Evolutionary conservation across 2,329 filamentous ascomycete genomes (phyloP).

Genomic region (Dothiorella sarmentorum): DNA sequence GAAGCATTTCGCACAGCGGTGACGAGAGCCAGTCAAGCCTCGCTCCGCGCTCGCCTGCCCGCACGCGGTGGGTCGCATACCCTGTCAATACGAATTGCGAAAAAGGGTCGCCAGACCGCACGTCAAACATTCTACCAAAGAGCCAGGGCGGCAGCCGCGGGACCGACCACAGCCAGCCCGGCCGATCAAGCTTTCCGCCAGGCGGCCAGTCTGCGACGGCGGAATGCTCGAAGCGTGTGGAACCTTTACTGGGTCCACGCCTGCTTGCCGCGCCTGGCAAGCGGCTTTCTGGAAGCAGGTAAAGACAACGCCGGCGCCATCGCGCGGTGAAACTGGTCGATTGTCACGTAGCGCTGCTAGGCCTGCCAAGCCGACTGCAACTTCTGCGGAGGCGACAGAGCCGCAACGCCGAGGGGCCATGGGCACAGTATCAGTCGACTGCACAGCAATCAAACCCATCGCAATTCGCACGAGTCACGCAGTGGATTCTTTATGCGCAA

Average conservation of each 20-base stretch:
- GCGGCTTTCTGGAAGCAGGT: slow-evolving; percentile 5
- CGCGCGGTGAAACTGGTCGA: slow-evolving; percentile 6
- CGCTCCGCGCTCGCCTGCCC: slow-evolving; percentile 9
- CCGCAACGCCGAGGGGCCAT: not conserved
- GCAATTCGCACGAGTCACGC: slow-evolving; percentile 10
- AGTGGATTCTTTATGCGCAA: slow-evolving; percentile 7
- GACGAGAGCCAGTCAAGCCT: slow-evolving; percentile 7
- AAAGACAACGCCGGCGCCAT: not conserved
- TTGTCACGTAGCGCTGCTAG: not conserved
- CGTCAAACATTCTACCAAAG: not conserved
- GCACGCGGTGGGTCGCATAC: slow-evolving; percentile 10
- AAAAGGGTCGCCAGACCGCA: slow-evolving; percentile 11
- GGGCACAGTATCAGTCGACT: slow-evolving; percentile 13
- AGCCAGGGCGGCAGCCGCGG: not conserved
- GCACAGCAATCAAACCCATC: slow-evolving; percentile 10
- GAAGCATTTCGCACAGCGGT: slow-evolving; percentile 8
- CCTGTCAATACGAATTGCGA: slow-evolving; percentile 8
- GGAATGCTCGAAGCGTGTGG: slow-evolving; percentile 9
- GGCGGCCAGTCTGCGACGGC: not conserved
- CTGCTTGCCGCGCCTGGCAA: not conserved
- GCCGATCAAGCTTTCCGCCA: slow-evolving; percentile 12
- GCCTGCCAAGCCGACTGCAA: not conserved
- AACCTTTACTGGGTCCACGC: not conserved
- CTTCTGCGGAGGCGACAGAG: slow-evolving; percentile 9
- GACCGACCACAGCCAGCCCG: not conserved